A percentile compares a stretch with the other conserved stretches of the same genome.
These are phyloP conservation scores for Alternaria tenuissima DNA, from an alignment of 2,329 filamentous ascomycete species.

Conservation along the genomic window DNA sequence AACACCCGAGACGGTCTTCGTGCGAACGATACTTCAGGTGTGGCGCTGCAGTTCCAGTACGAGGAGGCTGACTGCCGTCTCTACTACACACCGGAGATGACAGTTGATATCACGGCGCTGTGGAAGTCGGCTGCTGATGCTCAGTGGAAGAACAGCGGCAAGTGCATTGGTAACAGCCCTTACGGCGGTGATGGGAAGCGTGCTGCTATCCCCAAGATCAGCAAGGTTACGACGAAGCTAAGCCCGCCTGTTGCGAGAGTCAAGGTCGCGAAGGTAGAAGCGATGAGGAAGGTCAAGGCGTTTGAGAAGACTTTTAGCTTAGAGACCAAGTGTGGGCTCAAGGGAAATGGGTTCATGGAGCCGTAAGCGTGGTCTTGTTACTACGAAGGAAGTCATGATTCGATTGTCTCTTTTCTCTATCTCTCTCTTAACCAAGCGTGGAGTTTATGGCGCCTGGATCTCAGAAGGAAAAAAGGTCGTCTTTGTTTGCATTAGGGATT, in stretches of 20 bases:
- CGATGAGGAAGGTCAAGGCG: conserved; percentile 30
- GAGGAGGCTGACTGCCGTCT: conserved; percentile 52
- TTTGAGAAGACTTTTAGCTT: conserved; percentile 40
- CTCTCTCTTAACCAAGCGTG: not conserved
- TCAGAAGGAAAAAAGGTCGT: not conserved
- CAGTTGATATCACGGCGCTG: conserved; percentile 46
- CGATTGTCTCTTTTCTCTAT: not conserved
- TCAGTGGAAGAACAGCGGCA: conserved; percentile 42
- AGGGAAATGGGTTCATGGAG: conserved; percentile 46
- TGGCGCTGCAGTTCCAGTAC: conserved; percentile 51
- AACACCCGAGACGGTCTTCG: conserved; percentile 50
- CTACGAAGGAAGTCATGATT: not conserved
- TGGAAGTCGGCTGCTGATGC: conserved; percentile 52
- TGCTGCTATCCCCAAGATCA: conserved; percentile 1
- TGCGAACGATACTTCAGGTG: conserved; percentile 40
- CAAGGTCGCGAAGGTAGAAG: conserved; percentile 24
- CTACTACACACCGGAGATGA: conserved; percentile 54
- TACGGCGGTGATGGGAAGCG: conserved; percentile 32
- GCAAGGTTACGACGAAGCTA: conserved; percentile 37
- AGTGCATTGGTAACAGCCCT: conserved; percentile 39
- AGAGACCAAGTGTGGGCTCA: conserved; percentile 40
- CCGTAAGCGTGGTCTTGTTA: conserved; percentile 26
- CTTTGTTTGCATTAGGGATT: not conserved
- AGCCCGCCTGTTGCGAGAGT: conserved; percentile 23
- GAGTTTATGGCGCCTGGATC: not conserved